Evolutionary conservation across 352 stramenopile species (phyloP), one percentile per base, ranked within the genome.

Genomic region (Globisporangium emineosum): DNA sequence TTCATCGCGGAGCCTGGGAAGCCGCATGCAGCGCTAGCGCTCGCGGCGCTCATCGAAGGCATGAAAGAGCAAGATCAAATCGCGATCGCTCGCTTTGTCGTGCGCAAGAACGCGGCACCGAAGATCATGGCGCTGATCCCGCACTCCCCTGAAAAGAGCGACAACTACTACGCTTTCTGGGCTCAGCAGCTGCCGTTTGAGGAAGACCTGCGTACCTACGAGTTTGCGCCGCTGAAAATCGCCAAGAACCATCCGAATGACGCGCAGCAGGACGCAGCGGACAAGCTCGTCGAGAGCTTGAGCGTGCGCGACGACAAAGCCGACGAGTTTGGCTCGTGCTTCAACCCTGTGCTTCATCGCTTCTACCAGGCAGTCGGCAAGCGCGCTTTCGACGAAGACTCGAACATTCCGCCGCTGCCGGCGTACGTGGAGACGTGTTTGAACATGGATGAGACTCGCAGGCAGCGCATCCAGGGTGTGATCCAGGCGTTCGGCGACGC

Each of bases 1-100:
- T 91, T 94, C 32, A 68, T 94, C 35, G 77, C 83, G n/a, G 86
- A 94, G 50, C 85, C 85, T 19, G 71, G 66, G 1, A 94, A 94
- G 29, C 77, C 71, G 0, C 75, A 88, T 33, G 84, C 82, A 19
- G 81, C 81, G 40, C 0, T 70, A 84, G 49, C 79, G 77, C 6
- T 94, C 30, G 79, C 77, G 2, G 83, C 86, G 8, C 61, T 94
- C 21, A 70, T 91, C 40, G 71, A 86, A 40, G 86, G 72, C 3
- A 91, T 93, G 84, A n/a, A 75, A 7, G 67, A 77, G 21, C 67
- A 86, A 33, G 62, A 87, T 17, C 81, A 91, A 23, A 70, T 91
- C 25, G 79, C 80, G 13, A 72, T 94, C 25, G 86, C 84, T 43
- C 86, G 86, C n/a, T 94, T 93, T 53, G 86, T 93, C 0, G 55